phyloP scores from a whole-genome alignment of 805 yeast species.

The Peterozyma xylosa region DNA sequence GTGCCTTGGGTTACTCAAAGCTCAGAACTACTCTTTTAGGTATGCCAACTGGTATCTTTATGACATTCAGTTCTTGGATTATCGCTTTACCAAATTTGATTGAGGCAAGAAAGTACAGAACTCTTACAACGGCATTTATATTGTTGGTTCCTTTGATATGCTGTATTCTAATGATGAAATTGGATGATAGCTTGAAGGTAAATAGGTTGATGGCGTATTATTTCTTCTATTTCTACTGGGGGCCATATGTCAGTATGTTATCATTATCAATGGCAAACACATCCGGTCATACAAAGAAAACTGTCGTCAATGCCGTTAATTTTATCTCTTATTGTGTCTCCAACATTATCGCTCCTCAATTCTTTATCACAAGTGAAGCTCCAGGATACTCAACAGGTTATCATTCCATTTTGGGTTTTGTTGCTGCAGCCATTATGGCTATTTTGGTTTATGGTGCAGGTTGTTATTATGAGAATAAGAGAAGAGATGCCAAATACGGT shows the following conservation, averaged over 20 bases:
- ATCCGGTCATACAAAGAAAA: slow-evolving; percentile 44
- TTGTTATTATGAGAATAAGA: slow-evolving; percentile 8
- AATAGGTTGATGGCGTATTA: slow-evolving; percentile 25
- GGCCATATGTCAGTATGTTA: slow-evolving; percentile 16
- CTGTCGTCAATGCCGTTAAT: slow-evolving; percentile 35
- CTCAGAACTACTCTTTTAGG: slow-evolving; percentile 13
- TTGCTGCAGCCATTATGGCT: slow-evolving; percentile 2
- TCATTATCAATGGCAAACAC: slow-evolving; percentile 25
- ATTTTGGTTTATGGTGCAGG: slow-evolving; percentile 8
- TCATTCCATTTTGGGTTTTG: slow-evolving; percentile 13
- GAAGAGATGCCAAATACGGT: slow-evolving; percentile 8
- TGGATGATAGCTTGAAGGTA: slow-evolving; percentile 14
- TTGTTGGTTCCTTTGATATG: slow-evolving; percentile 11
- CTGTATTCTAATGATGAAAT: slow-evolving; percentile 13
- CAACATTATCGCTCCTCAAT: slow-evolving; percentile 48
- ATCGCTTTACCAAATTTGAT: slow-evolving; percentile 17
- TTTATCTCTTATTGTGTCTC: slow-evolving; percentile 40
- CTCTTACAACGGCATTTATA: slow-evolving; percentile 9
- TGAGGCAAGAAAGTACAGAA: slow-evolving; percentile 10
- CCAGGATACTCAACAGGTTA: slow-evolving; percentile 30
- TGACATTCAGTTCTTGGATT: slow-evolving; percentile 10
- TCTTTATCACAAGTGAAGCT: slow-evolving; percentile 40
- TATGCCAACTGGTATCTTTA: slow-evolving; percentile 16
- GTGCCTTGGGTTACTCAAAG: slow-evolving; percentile 19
- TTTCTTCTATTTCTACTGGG: slow-evolving; percentile 17